These are phyloP conservation scores for Juncus inflexus DNA, from an alignment of 176 grass and related monocot species.

Conservation along the genomic window DNA sequence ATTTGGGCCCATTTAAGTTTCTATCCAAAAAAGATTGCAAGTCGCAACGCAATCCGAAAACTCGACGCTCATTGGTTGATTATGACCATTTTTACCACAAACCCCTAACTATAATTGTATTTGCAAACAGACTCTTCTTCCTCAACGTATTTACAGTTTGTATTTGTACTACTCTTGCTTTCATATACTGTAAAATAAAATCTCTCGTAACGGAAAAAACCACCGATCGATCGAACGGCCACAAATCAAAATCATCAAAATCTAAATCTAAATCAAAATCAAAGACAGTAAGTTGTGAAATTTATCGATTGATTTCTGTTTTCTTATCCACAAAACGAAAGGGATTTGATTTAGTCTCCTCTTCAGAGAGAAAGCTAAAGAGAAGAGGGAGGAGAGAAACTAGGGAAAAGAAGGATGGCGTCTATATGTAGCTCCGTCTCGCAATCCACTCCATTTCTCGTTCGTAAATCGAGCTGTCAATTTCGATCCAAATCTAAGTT, in stretches of 20 bases:
- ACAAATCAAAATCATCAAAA: too few relatives aligned
- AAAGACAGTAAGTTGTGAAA: too few relatives aligned
- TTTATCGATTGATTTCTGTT: not conserved
- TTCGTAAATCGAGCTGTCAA: slow-evolving; percentile 33
- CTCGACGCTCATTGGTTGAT: slow-evolving; percentile 10
- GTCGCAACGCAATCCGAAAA: not conserved
- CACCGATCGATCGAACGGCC: too few relatives aligned
- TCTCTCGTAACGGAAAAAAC: too few relatives aligned
- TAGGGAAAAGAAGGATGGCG: slow-evolving; percentile 37
- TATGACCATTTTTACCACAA: slow-evolving; percentile 3
- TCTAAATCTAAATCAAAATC: too few relatives aligned
- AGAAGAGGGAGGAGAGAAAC: not conserved
- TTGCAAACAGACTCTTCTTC: not conserved
- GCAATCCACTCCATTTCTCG: slow-evolving; percentile 39
- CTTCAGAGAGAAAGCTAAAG: not conserved
- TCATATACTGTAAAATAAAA: too few relatives aligned
- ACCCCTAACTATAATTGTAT: not conserved
- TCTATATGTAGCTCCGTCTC: slow-evolving; percentile 64
- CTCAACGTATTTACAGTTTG: not conserved
- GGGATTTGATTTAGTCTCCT: slow-evolving; percentile 10
- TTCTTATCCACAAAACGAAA: slow-evolving; percentile 15
- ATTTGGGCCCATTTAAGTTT: not conserved
- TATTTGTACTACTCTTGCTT: too few relatives aligned
- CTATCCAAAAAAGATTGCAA: not conserved
- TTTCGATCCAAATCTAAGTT: slow-evolving; percentile 31